phyloP scores from a whole-genome alignment of 163 green algal genomes.

The Picocystis sp. region DNA sequence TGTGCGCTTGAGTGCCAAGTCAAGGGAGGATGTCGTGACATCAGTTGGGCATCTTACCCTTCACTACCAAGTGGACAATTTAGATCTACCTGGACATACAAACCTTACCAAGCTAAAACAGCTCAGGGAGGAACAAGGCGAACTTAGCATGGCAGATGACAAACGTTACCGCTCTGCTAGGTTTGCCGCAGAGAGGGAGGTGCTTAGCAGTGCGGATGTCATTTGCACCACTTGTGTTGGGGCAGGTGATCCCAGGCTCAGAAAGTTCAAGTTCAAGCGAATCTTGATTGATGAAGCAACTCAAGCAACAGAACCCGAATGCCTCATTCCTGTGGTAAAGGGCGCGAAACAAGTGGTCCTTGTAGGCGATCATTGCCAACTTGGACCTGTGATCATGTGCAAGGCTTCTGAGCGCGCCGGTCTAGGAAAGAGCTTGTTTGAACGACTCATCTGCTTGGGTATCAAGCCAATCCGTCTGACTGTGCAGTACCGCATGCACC shows the following conservation, averaged over 20 bases:
- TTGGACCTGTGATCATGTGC: constrained; percentile 86
- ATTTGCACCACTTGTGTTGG: constrained; percentile 87
- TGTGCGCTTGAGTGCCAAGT: constrained; percentile 78
- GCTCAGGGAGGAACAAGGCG: constrained; percentile 70
- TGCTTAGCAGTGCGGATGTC: constrained; percentile 51
- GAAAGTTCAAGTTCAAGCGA: constrained; percentile 62
- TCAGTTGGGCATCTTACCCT: constrained; percentile 85
- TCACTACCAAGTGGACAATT: constrained; percentile 79
- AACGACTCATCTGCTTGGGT: constrained; percentile 80
- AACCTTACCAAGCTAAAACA: constrained; percentile 76
- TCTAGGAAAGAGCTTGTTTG: constrained; percentile 80
- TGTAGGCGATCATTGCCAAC: constrained; percentile 96
- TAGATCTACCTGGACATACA: constrained; percentile 51
- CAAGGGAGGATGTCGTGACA: constrained; percentile 59
- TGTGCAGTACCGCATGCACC: constrained; percentile 98
- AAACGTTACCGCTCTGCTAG: constrained; percentile 50
- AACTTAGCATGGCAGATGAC: constrained; percentile 70
- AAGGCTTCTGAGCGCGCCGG: constrained; percentile 65
- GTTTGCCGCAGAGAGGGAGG: constrained; percentile 52
- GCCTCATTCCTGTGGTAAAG: constrained; percentile 83
- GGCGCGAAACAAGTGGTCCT: constrained; percentile 88
- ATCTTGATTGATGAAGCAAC: constrained; percentile 94
- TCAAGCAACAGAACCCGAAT: constrained; percentile 87
- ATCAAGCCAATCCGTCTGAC: constrained; percentile 37
- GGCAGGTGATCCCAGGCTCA: constrained; percentile 72